Conservation (phyloP, 192 early-diverging fungal genomes). For the Allomyces macrogynus region DNA sequence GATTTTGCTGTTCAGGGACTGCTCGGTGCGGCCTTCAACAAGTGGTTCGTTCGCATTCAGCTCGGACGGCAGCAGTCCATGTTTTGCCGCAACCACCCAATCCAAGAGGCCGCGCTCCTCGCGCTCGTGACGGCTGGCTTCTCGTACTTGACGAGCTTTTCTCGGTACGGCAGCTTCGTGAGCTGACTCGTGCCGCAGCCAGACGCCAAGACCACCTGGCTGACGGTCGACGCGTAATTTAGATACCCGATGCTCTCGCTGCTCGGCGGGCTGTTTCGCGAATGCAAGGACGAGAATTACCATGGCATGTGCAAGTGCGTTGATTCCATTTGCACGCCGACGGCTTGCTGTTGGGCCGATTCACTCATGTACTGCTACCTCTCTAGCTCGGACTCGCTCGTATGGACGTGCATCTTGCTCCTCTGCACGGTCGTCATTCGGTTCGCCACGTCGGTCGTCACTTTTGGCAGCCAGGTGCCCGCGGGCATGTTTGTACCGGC, state of each 20-base stretch:
- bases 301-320: constrained; percentile 33
- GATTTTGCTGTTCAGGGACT: neutral
- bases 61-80: neutral
- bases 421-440: constrained; percentile 15
- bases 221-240: too few relatives aligned
- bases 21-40: neutral
- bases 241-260: constrained; percentile 7
- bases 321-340: neutral
- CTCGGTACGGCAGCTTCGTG: too few relatives aligned
- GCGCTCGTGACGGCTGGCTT: constrained; percentile 43
- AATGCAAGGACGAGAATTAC: constrained; percentile 44
- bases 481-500: constrained; percentile 87
- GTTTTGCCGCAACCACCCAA: neutral
- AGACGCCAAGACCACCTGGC: too few relatives aligned
- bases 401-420: neutral
- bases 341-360: neutral
- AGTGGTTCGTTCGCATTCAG: neutral
- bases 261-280: constrained; percentile 48
- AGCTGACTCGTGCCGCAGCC: too few relatives aligned
- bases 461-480: constrained; percentile 60
- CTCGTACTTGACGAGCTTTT: constrained; percentile 45
- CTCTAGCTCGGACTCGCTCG: constrained; percentile 2
- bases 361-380: constrained; percentile 9
- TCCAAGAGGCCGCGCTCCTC: constrained; percentile 34
- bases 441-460: constrained; percentile 24